Conservation (phyloP, 345 rosid genomes). For the Boechera stricta region DNA sequence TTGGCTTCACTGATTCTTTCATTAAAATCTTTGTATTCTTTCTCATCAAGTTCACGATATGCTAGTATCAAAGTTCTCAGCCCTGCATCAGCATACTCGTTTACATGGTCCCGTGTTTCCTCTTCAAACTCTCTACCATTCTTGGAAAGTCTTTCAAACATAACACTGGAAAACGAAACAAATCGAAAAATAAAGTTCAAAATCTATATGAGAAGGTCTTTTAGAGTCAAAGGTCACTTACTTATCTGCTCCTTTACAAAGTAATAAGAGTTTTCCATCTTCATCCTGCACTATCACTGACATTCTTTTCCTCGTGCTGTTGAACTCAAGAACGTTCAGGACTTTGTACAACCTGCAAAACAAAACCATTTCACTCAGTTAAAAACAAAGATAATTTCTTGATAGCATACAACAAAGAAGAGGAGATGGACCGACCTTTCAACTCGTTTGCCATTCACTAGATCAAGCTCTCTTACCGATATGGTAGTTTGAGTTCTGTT, state of each 20-base stretch:
- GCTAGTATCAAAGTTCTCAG: constrained; percentile 86
- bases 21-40: constrained; percentile 62
- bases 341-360: constrained; percentile 68
- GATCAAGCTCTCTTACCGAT: constrained; percentile 64
- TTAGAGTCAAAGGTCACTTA: constrained; percentile 32
- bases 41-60: constrained; percentile 76
- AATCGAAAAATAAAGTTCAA: background rate
- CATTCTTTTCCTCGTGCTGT: constrained; percentile 92
- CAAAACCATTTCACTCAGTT: background rate
- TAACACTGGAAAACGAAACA: constrained; percentile 58
- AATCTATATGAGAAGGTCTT: background rate
- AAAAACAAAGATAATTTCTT: background rate
- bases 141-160: constrained; percentile 82
- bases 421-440: constrained; percentile 61
- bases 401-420: constrained; percentile 1
- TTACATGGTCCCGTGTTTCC: constrained; percentile 74
- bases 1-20: constrained; percentile 68
- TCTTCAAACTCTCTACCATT: constrained; percentile 66
- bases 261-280: constrained; percentile 70
- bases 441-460: constrained; percentile 57
- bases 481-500: constrained; percentile 77
- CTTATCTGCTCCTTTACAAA: constrained; percentile 98
- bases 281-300: constrained; percentile 80
- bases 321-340: constrained; percentile 80
- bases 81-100: constrained; percentile 94